These are phyloP conservation scores for Exserohilum turcica DNA, from an alignment of 2,329 filamentous ascomycete species.

Conservation along the genomic window DNA sequence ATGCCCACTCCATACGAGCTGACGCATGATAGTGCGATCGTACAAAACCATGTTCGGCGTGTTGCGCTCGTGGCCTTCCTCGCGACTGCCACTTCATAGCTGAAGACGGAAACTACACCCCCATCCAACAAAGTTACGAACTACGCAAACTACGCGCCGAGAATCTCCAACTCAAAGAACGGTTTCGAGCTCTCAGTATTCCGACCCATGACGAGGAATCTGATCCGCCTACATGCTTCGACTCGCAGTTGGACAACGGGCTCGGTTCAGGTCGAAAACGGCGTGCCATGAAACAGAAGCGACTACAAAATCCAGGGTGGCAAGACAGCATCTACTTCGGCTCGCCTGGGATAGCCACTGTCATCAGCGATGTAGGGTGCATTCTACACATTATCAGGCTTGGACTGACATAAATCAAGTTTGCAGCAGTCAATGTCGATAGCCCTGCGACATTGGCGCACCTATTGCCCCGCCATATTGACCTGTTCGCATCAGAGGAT, in stretches of 20 bases:
- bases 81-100: slow-evolving; percentile 55
- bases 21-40: slow-evolving; percentile 50
- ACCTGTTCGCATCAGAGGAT: slow-evolving; percentile 49
- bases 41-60: slow-evolving; percentile 56
- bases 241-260: slow-evolving; percentile 28
- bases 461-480: slow-evolving; percentile 49
- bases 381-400: neutral
- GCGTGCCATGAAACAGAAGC: slow-evolving; percentile 37
- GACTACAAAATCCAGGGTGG: slow-evolving; percentile 49
- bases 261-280: slow-evolving; percentile 28
- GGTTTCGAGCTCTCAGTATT: slow-evolving; percentile 42
- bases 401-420: slow-evolving; percentile 42
- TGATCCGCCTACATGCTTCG: slow-evolving; percentile 29
- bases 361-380: slow-evolving; percentile 52
- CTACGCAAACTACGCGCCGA: slow-evolving; percentile 54
- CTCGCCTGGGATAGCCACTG: slow-evolving; percentile 54
- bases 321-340: slow-evolving; percentile 57
- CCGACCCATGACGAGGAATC: slow-evolving; percentile 48
- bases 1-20: neutral
- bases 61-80: slow-evolving; percentile 54
- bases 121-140: slow-evolving; percentile 56
- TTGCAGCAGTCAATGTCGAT: slow-evolving; percentile 50
- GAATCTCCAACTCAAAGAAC: slow-evolving; percentile 53
- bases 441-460: slow-evolving; percentile 49
- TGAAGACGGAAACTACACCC: slow-evolving; percentile 54